Conservation (phyloP, 1,139 yeast species). For the Hansenula sp. region DNA sequence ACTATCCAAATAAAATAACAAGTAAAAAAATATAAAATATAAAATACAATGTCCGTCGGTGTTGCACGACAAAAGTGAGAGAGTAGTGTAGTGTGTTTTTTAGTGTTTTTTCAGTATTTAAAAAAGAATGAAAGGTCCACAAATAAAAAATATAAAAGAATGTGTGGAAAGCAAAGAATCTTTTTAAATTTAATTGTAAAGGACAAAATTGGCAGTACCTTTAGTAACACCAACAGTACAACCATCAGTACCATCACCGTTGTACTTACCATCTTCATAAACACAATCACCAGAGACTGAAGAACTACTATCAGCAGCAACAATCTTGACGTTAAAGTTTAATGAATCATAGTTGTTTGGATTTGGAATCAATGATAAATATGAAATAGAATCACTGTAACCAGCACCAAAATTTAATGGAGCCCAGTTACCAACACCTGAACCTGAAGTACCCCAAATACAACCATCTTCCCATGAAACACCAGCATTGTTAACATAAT, state of each 20-base stretch:
- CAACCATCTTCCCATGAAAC: conserved; percentile 86
- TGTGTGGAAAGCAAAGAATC: no score
- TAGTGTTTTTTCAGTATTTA: no score
- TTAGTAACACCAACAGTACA: conserved; percentile 88
- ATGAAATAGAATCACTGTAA: conserved; percentile 68
- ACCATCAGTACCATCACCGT: conserved; percentile 70
- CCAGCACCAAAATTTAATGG: conserved; percentile 96
- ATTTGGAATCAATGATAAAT: conserved; percentile 91
- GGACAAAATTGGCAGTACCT: conserved; percentile 61
- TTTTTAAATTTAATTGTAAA: conserved; percentile 20
- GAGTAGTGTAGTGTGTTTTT: no score
- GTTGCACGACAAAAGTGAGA: no score
- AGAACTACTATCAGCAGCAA: conserved; percentile 62
- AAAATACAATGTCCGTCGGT: no score
- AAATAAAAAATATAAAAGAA: no score
- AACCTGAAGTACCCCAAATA: conserved; percentile 80
- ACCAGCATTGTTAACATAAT: conserved; percentile 96
- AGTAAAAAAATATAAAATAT: no score
- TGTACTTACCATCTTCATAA: conserved; percentile 74
- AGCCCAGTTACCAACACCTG: conserved; percentile 96
- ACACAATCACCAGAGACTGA: conserved; percentile 71
- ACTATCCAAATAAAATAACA: no score
- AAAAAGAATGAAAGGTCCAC: no score
- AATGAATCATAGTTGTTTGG: conserved; percentile 79
- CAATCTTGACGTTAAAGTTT: conserved; percentile 85